Percentiles rank a stretch among this genome's conserved stretches.
These are phyloP conservation scores for Brasenia schreberi DNA, from an alignment of 164 flowering plant species.

Conservation along the genomic window DNA sequence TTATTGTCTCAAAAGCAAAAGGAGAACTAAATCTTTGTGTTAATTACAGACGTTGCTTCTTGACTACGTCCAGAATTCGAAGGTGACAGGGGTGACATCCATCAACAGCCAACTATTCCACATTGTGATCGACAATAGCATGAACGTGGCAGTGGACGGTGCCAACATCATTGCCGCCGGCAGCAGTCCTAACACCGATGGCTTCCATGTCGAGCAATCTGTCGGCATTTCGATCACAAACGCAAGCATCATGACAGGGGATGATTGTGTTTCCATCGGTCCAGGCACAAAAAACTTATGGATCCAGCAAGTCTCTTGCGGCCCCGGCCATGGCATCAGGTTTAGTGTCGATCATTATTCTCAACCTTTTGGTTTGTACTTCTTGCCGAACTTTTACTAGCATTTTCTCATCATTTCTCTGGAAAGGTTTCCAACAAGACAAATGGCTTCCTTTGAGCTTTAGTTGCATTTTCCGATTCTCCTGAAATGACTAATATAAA, in stretches of 20 bases:
- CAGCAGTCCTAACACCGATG: conserved; percentile 69
- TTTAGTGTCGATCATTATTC: conserved; percentile 2
- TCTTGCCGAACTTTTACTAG: no score
- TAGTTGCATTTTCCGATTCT: no score
- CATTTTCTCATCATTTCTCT: no score
- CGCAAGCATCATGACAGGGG: conserved; percentile 39
- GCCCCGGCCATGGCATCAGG: conserved; percentile 76
- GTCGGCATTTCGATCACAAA: conserved; percentile 25
- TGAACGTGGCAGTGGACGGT: conserved; percentile 24
- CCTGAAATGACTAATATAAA: no score
- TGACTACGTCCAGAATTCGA: no score
- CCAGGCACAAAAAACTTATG: no score
- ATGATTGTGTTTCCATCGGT: conserved; percentile 54
- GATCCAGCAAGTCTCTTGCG: conserved; percentile 39
- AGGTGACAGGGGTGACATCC: conserved; percentile 36
- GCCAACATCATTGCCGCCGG: conserved; percentile 36
- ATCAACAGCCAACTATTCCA: conserved; percentile 49
- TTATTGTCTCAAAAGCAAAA: no score
- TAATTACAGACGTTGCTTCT: no score
- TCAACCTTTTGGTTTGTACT: no score
- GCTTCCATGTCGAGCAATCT: conserved; percentile 42
- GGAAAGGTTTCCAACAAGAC: no score
- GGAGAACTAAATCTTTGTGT: no score
- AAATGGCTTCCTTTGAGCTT: no score
- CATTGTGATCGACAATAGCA: conserved; percentile 30